These are phyloP conservation scores for Schizochytrium sp. DNA, from an alignment of 108 stramenopile species.

Conservation along the genomic window DNA sequence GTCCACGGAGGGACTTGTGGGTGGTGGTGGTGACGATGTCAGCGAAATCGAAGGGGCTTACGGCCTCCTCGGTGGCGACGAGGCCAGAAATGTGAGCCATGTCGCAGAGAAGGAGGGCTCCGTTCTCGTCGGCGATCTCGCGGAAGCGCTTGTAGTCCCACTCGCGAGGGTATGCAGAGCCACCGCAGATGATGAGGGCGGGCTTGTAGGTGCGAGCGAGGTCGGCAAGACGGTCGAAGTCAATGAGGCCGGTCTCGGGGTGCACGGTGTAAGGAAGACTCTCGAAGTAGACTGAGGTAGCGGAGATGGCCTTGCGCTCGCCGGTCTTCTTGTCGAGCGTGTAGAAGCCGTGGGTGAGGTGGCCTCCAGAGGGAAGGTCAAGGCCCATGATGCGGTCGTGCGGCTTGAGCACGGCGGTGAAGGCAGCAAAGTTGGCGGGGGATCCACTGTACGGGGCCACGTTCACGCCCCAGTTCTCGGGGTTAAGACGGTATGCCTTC, in stretches of 20 bases:
- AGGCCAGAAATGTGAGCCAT: slow-evolving; percentile 99
- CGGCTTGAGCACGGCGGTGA: slow-evolving; percentile 94
- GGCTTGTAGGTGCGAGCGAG: slow-evolving; percentile 97
- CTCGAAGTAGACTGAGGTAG: slow-evolving; percentile 99
- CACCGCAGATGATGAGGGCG: slow-evolving; percentile 95
- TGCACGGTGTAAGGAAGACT: slow-evolving; percentile 97
- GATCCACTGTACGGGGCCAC: slow-evolving; percentile 87
- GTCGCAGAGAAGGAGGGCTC: slow-evolving; percentile 96
- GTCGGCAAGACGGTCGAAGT: slow-evolving; percentile 90
- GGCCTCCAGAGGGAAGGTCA: slow-evolving; percentile 97
- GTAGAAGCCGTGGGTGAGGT: slow-evolving; percentile 99
- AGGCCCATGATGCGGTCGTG: slow-evolving; percentile 99
- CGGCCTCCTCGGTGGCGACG: slow-evolving; percentile 92
- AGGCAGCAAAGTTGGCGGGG: slow-evolving; percentile 99
- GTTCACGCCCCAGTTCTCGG: slow-evolving; percentile 98
- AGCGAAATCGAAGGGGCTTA: slow-evolving; percentile 91
- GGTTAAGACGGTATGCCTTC: slow-evolving; percentile 92
- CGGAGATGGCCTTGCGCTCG: slow-evolving; percentile 87
- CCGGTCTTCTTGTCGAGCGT: slow-evolving; percentile 98
- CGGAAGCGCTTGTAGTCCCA: slow-evolving; percentile 98
- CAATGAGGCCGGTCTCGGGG: slow-evolving; percentile 93
- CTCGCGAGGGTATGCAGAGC: slow-evolving; percentile 99
- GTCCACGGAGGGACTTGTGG: slow-evolving; percentile 99
- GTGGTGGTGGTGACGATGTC: slow-evolving; percentile 99
- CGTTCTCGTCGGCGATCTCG: slow-evolving; percentile 97